These are phyloP conservation scores for Bruguiera parviflora DNA, from an alignment of 345 rosid genomes.

Conservation along the genomic window DNA sequence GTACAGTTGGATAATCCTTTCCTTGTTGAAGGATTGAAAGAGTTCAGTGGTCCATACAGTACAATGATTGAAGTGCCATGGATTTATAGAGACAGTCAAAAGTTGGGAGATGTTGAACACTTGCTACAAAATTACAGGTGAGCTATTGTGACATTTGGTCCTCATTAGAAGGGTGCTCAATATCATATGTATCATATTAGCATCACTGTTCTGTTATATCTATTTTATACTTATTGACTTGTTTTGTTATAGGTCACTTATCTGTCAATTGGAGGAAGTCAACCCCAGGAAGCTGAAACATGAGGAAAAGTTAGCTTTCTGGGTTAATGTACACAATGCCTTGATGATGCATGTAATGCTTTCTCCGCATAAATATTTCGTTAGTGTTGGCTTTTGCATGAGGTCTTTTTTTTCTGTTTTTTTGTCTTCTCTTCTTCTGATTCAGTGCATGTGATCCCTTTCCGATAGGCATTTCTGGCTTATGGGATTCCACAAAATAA, in stretches of 20 bases:
- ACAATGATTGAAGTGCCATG: slow-evolving; percentile 83
- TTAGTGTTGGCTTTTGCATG: neutral
- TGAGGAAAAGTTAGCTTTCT: slow-evolving; percentile 93
- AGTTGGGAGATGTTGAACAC: slow-evolving; percentile 69
- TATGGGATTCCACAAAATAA: slow-evolving; percentile 91
- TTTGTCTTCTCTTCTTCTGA: neutral
- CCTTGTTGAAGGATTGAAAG: slow-evolving; percentile 79
- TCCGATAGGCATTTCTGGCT: slow-evolving; percentile 72
- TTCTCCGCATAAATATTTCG: neutral
- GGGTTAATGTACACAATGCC: slow-evolving; percentile 94
- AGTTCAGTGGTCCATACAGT: slow-evolving; percentile 92
- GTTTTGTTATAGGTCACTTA: slow-evolving; percentile 55
- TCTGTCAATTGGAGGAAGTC: slow-evolving; percentile 69
- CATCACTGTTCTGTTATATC: slow-evolving; percentile 7
- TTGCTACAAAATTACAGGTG: slow-evolving; percentile 85
- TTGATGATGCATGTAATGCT: slow-evolving; percentile 90
- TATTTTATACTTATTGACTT: slow-evolving; percentile 2
- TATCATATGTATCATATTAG: neutral
- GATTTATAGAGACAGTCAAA: slow-evolving; percentile 74
- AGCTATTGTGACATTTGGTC: slow-evolving; percentile 21
- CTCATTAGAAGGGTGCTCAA: neutral
- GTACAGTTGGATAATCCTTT: slow-evolving; percentile 74
- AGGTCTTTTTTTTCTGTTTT: slow-evolving; percentile 15
- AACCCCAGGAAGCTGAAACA: slow-evolving; percentile 71
- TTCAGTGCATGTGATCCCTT: neutral